phyloP scores from a whole-genome alignment of 2,329 filamentous ascomycete genomes.

The Paecilomyces fulvus region DNA sequence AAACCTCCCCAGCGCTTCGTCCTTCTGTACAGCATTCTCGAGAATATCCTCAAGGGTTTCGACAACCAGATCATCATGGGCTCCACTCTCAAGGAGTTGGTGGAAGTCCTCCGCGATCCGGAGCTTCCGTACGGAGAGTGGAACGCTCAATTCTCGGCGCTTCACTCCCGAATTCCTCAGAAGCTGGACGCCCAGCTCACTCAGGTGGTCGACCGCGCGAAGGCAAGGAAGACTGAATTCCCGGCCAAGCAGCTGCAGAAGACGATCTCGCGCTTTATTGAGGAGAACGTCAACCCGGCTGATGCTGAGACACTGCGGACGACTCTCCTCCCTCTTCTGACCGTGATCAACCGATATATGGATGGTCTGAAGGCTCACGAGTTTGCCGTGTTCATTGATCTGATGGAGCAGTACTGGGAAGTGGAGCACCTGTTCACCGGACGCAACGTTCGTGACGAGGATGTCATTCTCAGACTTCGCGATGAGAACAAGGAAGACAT shows the following conservation, averaged over 20 bases:
- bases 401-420: slow-evolving; percentile 74
- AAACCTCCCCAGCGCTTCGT: slow-evolving; percentile 87
- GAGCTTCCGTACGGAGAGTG: slow-evolving; percentile 95
- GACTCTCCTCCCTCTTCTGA: slow-evolving; percentile 65
- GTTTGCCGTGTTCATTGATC: slow-evolving; percentile 66
- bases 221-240: slow-evolving; percentile 73
- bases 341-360: slow-evolving; percentile 69
- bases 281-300: slow-evolving; percentile 66
- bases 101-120: slow-evolving; percentile 80
- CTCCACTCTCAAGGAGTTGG: slow-evolving; percentile 72
- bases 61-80: slow-evolving; percentile 98
- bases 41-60: slow-evolving; percentile 84
- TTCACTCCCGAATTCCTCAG: slow-evolving; percentile 95
- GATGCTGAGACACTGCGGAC: slow-evolving; percentile 68
- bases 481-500: slow-evolving; percentile 96
- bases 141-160: slow-evolving; percentile 87
- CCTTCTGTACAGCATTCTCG: slow-evolving; percentile 66
- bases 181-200: slow-evolving; percentile 78
- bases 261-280: slow-evolving; percentile 77
- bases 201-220: slow-evolving; percentile 77
- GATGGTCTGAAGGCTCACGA: slow-evolving; percentile 90
- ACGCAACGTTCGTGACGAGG: slow-evolving; percentile 78
- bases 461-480: slow-evolving; percentile 85
- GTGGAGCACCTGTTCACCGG: slow-evolving; percentile 84
- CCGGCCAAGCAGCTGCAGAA: slow-evolving; percentile 81